Percentiles rank a stretch among this genome's conserved stretches.
These are phyloP conservation scores for Metschnikowia lachancei DNA, from an alignment of 805 yeast genomes.

Conservation along the genomic window DNA sequence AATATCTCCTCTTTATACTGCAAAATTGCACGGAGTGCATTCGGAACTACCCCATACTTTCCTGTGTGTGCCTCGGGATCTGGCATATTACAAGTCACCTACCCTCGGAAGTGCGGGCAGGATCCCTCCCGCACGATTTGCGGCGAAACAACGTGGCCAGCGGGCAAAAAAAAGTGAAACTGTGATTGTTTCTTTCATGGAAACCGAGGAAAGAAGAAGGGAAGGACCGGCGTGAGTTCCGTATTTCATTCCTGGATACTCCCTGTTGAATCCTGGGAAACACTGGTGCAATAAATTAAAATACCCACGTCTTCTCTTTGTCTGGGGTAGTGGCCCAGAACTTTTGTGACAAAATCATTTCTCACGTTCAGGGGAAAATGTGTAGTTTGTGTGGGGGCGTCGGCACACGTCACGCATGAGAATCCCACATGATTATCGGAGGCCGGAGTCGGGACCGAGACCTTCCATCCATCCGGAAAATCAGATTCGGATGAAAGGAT, in stretches of 20 bases:
- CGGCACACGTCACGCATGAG: background rate
- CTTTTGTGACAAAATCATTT: background rate
- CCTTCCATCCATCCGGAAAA: background rate
- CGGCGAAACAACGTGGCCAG: background rate
- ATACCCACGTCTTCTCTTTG: background rate
- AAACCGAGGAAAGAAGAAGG: too few relatives aligned
- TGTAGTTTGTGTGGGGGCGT: background rate
- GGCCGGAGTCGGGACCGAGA: background rate
- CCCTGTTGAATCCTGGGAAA: too few relatives aligned
- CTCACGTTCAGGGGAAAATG: background rate
- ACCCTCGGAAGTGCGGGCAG: conserved; percentile 13
- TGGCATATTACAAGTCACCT: conserved; percentile 15
- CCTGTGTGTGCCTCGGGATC: conserved; percentile 7
- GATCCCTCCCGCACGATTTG: conserved; percentile 5
- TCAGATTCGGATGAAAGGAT: background rate
- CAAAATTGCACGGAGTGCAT: background rate
- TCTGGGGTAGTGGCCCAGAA: background rate
- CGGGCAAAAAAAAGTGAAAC: background rate
- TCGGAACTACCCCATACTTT: conserved; percentile 15
- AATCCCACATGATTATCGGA: background rate
- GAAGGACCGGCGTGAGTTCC: too few relatives aligned
- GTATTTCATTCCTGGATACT: too few relatives aligned
- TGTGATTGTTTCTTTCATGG: too few relatives aligned
- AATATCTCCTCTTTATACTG: conserved; percentile 11
- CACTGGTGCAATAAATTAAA: too few relatives aligned